phyloP scores from a whole-genome alignment of 768 basidiomycete genomes.

The Rhodotorula diobovata region DNA sequence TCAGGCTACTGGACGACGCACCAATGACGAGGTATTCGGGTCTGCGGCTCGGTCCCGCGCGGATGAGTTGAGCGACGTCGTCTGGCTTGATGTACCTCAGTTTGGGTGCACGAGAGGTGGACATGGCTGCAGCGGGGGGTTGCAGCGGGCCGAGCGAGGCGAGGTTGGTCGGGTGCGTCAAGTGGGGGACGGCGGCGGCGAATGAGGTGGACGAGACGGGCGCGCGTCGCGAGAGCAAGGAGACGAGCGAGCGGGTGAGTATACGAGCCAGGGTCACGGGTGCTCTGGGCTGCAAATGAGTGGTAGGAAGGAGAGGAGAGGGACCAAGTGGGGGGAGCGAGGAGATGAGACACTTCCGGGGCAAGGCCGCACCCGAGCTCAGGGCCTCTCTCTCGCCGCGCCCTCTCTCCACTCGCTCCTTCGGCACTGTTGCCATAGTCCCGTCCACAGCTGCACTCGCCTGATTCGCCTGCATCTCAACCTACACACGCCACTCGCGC shows the following conservation, averaged over 20 bases:
- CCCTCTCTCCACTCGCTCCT: no score
- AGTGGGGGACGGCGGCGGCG: background rate
- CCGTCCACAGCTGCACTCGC: background rate
- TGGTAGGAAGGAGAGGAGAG: no score
- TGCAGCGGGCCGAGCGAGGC: no score
- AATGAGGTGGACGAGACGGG: background rate
- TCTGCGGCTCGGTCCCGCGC: background rate
- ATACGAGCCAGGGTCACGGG: no score
- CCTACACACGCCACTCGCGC: background rate
- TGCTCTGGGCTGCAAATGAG: no score
- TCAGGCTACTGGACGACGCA: no score
- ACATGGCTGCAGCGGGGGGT: background rate
- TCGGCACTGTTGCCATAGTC: background rate
- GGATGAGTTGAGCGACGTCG: background rate
- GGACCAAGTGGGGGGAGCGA: no score
- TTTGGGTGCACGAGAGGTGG: background rate
- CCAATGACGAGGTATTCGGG: conserved; percentile 18
- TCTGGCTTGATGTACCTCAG: conserved; percentile 3
- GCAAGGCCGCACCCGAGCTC: no score
- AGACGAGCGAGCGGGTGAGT: background rate
- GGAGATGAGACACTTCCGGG: no score
- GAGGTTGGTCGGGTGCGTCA: no score
- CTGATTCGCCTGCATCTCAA: no score
- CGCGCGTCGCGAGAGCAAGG: background rate
- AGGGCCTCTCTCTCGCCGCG: no score